A percentile compares a stretch with the other conserved stretches of the same genome.
These are phyloP conservation scores for Blastobotrys muscicola DNA, from an alignment of 805 yeast species.

Conservation along the genomic window DNA sequence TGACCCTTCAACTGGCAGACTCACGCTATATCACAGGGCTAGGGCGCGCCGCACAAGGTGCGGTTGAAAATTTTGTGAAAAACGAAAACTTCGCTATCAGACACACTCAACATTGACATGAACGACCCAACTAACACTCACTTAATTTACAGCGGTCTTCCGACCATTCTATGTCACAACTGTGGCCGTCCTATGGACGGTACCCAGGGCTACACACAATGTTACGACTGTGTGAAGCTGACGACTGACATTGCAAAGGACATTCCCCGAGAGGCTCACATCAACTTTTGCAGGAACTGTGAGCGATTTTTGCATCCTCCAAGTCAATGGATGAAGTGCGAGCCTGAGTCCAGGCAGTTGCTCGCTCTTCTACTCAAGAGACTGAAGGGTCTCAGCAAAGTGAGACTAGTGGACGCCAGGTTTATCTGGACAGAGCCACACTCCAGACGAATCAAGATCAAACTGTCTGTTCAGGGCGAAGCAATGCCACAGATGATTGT, in stretches of 20 bases:
- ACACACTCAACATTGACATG: neutral
- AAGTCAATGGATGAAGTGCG: constrained; percentile 82
- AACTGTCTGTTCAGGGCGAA: constrained; percentile 89
- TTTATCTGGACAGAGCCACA: constrained; percentile 98
- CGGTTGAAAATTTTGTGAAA: too few relatives aligned
- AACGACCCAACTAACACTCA: too few relatives aligned
- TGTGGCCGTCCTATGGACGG: constrained; percentile 99
- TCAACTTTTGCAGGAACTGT: constrained; percentile 94
- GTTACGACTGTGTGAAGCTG: constrained; percentile 92
- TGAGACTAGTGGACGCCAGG: constrained; percentile 81
- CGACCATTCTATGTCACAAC: constrained; percentile 93
- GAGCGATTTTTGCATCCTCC: constrained; percentile 96
- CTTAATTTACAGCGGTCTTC: constrained; percentile 22
- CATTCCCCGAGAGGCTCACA: constrained; percentile 75
- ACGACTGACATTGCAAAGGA: constrained; percentile 92
- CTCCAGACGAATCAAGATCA: constrained; percentile 82
- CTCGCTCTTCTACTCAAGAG: constrained; percentile 84
- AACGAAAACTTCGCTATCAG: too few relatives aligned
- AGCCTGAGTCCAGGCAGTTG: constrained; percentile 84
- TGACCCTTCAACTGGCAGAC: too few relatives aligned
- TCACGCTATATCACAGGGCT: too few relatives aligned
- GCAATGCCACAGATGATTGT: constrained; percentile 83
- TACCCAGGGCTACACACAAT: constrained; percentile 82
- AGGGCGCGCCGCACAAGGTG: too few relatives aligned
- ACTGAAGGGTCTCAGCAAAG: constrained; percentile 79